Evolutionary conservation across 805 yeast genomes (phyloP).

Genomic region (Metschnikowia dekortorum): DNA sequence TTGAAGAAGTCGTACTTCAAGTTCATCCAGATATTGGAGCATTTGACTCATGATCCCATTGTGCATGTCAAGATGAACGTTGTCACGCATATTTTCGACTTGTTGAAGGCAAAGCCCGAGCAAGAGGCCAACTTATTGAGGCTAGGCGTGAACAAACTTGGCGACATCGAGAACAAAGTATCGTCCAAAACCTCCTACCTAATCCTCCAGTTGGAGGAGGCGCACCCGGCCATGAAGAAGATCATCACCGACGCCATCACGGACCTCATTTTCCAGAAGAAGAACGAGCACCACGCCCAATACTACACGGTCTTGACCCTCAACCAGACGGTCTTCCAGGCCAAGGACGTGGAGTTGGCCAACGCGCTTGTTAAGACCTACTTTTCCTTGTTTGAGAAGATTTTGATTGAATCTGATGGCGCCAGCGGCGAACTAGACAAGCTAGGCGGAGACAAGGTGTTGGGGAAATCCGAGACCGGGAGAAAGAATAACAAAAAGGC

Average conservation of each 20-base stretch:
- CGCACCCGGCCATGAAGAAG: constrained; percentile 93
- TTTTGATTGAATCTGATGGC: constrained; percentile 63
- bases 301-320: constrained; percentile 85
- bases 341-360: constrained; percentile 74
- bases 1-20: constrained; percentile 73
- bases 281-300: constrained; percentile 78
- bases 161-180: constrained; percentile 88
- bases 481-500: constrained; percentile 58
- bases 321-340: constrained; percentile 86
- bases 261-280: constrained; percentile 71
- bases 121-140: constrained; percentile 90
- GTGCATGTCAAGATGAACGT: constrained; percentile 79
- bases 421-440: constrained; percentile 38
- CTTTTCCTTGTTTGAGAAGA: constrained; percentile 79
- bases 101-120: constrained; percentile 84
- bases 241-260: constrained; percentile 74
- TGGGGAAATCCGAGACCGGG: constrained; percentile 54
- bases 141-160: constrained; percentile 88
- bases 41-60: constrained; percentile 84
- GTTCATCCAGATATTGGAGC: constrained; percentile 72
- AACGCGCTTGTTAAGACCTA: constrained; percentile 79
- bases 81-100: constrained; percentile 71
- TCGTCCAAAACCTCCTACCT: constrained; percentile 84
- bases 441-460: constrained; percentile 22
- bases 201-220: constrained; percentile 74